Evolutionary conservation across 192 early-diverging fungal genomes (phyloP), one percentile per base, ranked within the genome.

Genomic region (Coemansia sp.): DNA sequence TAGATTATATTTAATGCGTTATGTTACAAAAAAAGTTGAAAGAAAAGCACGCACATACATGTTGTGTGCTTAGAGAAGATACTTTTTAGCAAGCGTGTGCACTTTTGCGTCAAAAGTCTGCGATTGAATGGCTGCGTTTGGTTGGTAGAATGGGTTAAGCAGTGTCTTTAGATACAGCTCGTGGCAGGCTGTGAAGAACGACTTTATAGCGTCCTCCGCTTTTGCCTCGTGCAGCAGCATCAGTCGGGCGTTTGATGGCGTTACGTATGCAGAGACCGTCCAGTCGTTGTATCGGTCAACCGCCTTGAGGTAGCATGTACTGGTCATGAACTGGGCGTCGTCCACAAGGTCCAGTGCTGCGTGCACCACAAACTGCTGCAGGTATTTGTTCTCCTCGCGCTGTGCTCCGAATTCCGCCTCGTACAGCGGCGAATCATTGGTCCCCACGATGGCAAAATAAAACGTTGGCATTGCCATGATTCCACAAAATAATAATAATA

Each of bases 291-390:
- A 98, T 66, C 90, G 88, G 83, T 99, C 98, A 43, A 99, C 90
- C 2, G 90, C 88, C 72, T 96, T 97, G 35, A 98, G 83, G 66
- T 95, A 98, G 88, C 94, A 92, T 7, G 89, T 85, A 51, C 87
- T 93, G 26, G 89, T 94, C 65, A 85, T 90, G 89, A 95, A 96
- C 80, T 92, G 90, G 30, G 93, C 77, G 72, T 99, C 98, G 65
- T 99, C 96, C 18, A 99, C 94, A 43, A 97, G 86, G 81, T 99
- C 98, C 59, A 99, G 87, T 20, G 96, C 95, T 10, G 96, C 91
- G 72, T 99, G 98, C 12, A 94, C 89, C 51, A 98, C 93, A 68
- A 99, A 99, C 71, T 99, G 98, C 71, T 95, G 95, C 60, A 99
- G 74, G 78, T 98, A 90, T 84, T 69, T 97, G 95, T 68, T 95